Evolutionary conservation across 2,329 filamentous ascomycete species (phyloP), one percentile per base, ranked within the genome.

Genomic region (Diaporthe sp.): DNA sequence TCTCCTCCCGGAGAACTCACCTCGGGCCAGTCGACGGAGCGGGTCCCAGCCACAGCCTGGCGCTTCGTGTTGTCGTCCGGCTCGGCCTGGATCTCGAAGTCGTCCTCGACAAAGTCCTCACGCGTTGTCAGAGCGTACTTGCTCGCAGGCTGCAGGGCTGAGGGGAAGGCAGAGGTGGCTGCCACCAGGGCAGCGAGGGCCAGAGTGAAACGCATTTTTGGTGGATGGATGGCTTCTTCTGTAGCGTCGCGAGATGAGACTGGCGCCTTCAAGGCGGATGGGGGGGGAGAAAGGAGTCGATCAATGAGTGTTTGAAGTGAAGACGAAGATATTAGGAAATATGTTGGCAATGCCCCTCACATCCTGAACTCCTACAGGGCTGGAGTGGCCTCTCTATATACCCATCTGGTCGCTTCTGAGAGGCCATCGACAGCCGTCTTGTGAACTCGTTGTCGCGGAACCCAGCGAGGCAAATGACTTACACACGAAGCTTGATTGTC

Each of bases 131-230:
- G 47, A 22, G 12, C 20, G 47, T 53, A 47, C 28, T 51, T 53
- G 44, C 31, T 25, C 63, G 22, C 28, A 22, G 44, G 20, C 31
- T 53, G 31, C 22, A 12, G 61, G 22, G 28, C 28, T 17, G 31
- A 68, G 44, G 63, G 65, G 1, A 68, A 47, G 65, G 65, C 65
- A 53, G 47, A 68, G 13, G 65, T 15, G 47, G 9, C 65, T 53
- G 65, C 47, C 47, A 53, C 65, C 65, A 68, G 65, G 47, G 47
- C 65, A 53, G 65, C 47, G 47, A 68, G 47, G 31, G 47, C 65
- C 7, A 28, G 28, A 5, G 22, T 28, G 47, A 39, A 39, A 37
- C 65, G 65, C 65, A 68, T 68, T 37, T 28, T 68, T 44, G 39
- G 60, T 65, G 15, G 6, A 10, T 22, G 10, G 39, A 58, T n/a